A percentile compares a stretch with the other conserved stretches of the same genome.
Evolutionary conservation across 768 basidiomycete species (phyloP).

Genomic region (Cystobasidiopsis lactophilus): DNA sequence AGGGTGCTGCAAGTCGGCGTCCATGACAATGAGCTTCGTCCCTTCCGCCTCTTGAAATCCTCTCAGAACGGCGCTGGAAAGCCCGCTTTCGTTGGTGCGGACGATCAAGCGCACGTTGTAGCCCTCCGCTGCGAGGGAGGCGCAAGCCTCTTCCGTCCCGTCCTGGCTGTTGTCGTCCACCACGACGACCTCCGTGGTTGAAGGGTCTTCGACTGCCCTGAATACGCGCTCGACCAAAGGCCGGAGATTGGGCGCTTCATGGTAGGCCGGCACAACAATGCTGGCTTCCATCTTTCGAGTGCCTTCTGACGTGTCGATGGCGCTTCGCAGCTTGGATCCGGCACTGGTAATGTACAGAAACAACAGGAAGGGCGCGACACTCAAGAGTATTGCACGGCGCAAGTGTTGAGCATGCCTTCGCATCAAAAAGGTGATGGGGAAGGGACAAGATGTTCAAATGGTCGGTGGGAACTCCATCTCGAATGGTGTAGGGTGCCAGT

Average conservation of each 20-base stretch:
- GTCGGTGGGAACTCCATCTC: too few species aligned
- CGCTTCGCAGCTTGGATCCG: too few species aligned
- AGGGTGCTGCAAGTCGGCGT: conserved; percentile 21
- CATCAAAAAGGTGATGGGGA: too few species aligned
- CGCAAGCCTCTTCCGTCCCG: conserved; percentile 14
- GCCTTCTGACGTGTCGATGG: too few species aligned
- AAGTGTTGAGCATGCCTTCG: too few species aligned
- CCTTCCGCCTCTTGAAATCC: conserved; percentile 19
- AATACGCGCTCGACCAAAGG: conserved; percentile 15
- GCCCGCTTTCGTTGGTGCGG: conserved; percentile 15
- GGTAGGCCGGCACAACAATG: conserved; percentile 20
- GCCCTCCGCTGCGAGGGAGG: conserved; percentile 11
- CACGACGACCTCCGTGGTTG: conserved; percentile 17
- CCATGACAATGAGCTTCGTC: conserved; percentile 19
- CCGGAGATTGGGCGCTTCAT: conserved; percentile 18
- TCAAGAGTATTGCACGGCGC: too few species aligned
- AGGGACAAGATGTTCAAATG: too few species aligned
- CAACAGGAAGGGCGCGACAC: too few species aligned
- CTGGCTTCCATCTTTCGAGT: conserved; percentile 8
- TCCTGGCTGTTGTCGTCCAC: conserved; percentile 20
- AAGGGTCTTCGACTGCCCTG: not conserved
- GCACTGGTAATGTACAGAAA: too few species aligned
- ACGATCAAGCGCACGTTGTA: conserved; percentile 19
- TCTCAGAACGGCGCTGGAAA: conserved; percentile 19
- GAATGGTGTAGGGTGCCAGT: too few species aligned